phyloP scores from a whole-genome alignment of 108 stramenopile species.

The Seminavis robusta region DNA sequence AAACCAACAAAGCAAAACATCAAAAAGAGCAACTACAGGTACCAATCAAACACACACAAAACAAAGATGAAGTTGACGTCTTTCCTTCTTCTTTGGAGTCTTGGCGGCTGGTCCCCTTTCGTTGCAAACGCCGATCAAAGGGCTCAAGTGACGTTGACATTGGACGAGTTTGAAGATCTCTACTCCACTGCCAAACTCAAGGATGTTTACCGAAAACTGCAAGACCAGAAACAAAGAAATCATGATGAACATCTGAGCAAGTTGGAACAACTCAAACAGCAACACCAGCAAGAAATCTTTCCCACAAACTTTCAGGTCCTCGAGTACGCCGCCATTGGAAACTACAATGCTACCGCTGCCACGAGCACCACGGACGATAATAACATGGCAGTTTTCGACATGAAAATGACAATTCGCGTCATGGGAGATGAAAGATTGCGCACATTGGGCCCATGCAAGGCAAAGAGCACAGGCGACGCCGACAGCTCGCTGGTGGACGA shows the following conservation, averaged over 20 bases:
- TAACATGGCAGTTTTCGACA: background rate
- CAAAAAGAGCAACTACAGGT: no score
- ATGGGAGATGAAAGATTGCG: background rate
- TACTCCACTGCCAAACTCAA: constrained; percentile 5
- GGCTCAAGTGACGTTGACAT: constrained; percentile 5
- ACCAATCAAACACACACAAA: no score
- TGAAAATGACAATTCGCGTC: constrained; percentile 6
- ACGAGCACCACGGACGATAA: background rate
- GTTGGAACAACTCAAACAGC: background rate
- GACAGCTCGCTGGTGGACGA: background rate
- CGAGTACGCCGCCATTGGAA: background rate
- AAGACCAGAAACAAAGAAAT: background rate
- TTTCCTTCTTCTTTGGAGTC: no score
- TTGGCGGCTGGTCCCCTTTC: no score
- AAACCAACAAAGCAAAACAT: no score
- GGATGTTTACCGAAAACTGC: background rate
- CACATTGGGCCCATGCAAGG: background rate
- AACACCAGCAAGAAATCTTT: constrained; percentile 6
- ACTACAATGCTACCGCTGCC: constrained; percentile 1
- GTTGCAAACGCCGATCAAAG: no score
- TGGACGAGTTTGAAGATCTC: constrained; percentile 10
- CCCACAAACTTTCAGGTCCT: constrained; percentile 10
- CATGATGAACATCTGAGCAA: no score
- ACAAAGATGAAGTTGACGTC: no score
- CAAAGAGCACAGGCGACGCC: background rate